Evolutionary conservation across 164 flowering plant genomes (phyloP).

Genomic region (Magnolia kwangsiensis): DNA sequence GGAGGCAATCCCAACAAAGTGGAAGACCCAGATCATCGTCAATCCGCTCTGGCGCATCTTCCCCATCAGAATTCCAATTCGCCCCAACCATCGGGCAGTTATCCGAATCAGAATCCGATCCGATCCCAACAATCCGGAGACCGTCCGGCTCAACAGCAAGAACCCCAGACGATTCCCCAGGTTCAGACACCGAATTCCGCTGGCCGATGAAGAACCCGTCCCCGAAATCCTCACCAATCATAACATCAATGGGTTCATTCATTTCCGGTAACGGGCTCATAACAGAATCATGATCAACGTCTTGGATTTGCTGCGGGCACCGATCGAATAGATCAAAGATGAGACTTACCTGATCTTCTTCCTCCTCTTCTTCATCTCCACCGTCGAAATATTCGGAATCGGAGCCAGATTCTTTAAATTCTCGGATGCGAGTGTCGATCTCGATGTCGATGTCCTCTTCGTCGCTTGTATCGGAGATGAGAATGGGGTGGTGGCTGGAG

Average conservation of each 20-base stretch:
- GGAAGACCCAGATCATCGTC: slow-evolving; percentile 32
- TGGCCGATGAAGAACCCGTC: slow-evolving; percentile 37
- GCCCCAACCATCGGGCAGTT: slow-evolving; percentile 17
- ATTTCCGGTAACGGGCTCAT: slow-evolving; percentile 16
- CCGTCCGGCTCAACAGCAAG: slow-evolving; percentile 10
- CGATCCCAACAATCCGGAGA: slow-evolving; percentile 31
- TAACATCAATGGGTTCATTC: slow-evolving; percentile 25
- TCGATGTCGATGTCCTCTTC: not conserved
- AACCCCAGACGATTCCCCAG: slow-evolving; percentile 18
- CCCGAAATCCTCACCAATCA: slow-evolving; percentile 32
- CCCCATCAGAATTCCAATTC: slow-evolving; percentile 32
- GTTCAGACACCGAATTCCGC: slow-evolving; percentile 16
- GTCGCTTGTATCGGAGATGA: not conserved
- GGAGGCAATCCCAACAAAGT: slow-evolving; percentile 67
- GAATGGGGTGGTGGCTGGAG: not conserved
- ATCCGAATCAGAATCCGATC: slow-evolving; percentile 42
- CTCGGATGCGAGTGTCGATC: slow-evolving; percentile 1
- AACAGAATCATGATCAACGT: slow-evolving; percentile 9
- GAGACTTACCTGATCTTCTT: slow-evolving; percentile 46
- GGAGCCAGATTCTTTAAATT: slow-evolving; percentile 15
- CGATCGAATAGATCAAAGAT: slow-evolving; percentile 59
- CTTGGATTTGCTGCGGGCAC: slow-evolving; percentile 36
- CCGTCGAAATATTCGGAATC: slow-evolving; percentile 19
- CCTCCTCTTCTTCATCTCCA: slow-evolving; percentile 19
- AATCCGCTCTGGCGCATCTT: slow-evolving; percentile 22